Conservation (phyloP, 208 protist species). For the Trypanosoma cruzi region DNA sequence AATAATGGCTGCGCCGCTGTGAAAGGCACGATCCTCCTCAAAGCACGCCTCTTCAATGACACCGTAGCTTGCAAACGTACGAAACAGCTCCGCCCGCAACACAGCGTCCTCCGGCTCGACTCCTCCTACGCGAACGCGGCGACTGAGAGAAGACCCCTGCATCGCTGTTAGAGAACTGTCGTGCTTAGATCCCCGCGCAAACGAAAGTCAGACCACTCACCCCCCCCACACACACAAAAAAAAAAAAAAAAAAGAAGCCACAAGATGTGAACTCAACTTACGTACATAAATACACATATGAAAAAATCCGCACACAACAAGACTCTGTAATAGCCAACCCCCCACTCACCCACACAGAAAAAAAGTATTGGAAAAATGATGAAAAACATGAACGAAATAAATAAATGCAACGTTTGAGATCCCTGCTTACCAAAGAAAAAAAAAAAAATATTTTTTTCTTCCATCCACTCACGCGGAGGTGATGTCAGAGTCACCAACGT, state of each 20-base stretch:
- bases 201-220: slow-evolving; percentile 6
- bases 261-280: too few relatives aligned
- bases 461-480: slow-evolving; percentile 54
- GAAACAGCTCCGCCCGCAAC: slow-evolving; percentile 56
- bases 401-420: not conserved
- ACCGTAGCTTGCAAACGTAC: slow-evolving; percentile 64
- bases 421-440: not conserved
- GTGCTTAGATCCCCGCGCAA: not conserved
- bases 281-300: too few relatives aligned
- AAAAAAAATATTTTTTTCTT: slow-evolving; percentile 8
- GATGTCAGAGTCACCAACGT: slow-evolving; percentile 97
- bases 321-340: too few relatives aligned
- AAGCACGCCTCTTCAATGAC: slow-evolving; percentile 55
- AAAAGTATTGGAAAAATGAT: slow-evolving; percentile 2
- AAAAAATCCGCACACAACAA: too few relatives aligned
- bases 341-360: slow-evolving; percentile 1
- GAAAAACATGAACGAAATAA: slow-evolving; percentile 12
- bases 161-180: slow-evolving; percentile 7
- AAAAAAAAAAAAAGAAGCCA: not conserved
- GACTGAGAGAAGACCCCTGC: slow-evolving; percentile 23
- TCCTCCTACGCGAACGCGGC: slow-evolving; percentile 53
- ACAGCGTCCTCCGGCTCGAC: slow-evolving; percentile 49
- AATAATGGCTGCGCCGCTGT: slow-evolving; percentile 45
- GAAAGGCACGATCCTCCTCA: slow-evolving; percentile 56
- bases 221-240: not conserved